Evolutionary conservation across 2,329 filamentous ascomycete species (phyloP).

Genomic region (Byssothecium circinans): DNA sequence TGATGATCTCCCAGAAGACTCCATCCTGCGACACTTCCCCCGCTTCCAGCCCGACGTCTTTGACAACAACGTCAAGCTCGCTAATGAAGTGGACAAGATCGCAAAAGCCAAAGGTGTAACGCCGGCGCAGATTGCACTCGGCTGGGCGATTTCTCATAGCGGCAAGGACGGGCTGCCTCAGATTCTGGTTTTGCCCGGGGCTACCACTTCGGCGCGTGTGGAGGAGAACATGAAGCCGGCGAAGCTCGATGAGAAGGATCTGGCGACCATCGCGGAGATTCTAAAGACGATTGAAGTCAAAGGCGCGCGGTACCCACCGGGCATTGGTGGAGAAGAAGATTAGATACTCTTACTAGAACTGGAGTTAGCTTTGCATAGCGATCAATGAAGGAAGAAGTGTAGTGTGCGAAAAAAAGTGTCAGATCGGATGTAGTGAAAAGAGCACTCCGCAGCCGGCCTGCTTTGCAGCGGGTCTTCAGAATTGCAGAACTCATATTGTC

Average conservation of each 20-base stretch:
- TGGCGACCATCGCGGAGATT: slow-evolving; percentile 56
- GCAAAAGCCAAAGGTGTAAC: slow-evolving; percentile 63
- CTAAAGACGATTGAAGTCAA: slow-evolving; percentile 49
- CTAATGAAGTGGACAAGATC: slow-evolving; percentile 59
- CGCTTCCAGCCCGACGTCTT: slow-evolving; percentile 68
- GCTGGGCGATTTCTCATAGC: slow-evolving; percentile 60
- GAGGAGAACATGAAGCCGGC: slow-evolving; percentile 65
- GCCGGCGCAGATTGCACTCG: slow-evolving; percentile 65
- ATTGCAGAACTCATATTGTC: slow-evolving; percentile 56
- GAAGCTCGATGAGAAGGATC: slow-evolving; percentile 49
- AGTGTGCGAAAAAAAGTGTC: slow-evolving; percentile 22
- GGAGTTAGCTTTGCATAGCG: background rate
- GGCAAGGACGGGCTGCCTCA: slow-evolving; percentile 56
- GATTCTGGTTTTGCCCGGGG: slow-evolving; percentile 69
- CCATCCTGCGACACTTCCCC: slow-evolving; percentile 52
- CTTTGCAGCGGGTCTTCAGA: slow-evolving; percentile 44
- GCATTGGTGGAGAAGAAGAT: slow-evolving; percentile 2
- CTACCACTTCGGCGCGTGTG: slow-evolving; percentile 59
- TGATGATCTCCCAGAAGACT: slow-evolving; percentile 63
- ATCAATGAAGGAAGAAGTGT: background rate
- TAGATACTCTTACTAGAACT: background rate
- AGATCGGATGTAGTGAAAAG: slow-evolving; percentile 55
- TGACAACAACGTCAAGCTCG: slow-evolving; percentile 65
- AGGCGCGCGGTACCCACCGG: slow-evolving; percentile 47
- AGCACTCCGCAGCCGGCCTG: slow-evolving; percentile 49